Evolutionary conservation across 208 protist genomes (phyloP), one percentile per base, ranked within the genome.

Genomic region (Angomonas ambiguus): DNA sequence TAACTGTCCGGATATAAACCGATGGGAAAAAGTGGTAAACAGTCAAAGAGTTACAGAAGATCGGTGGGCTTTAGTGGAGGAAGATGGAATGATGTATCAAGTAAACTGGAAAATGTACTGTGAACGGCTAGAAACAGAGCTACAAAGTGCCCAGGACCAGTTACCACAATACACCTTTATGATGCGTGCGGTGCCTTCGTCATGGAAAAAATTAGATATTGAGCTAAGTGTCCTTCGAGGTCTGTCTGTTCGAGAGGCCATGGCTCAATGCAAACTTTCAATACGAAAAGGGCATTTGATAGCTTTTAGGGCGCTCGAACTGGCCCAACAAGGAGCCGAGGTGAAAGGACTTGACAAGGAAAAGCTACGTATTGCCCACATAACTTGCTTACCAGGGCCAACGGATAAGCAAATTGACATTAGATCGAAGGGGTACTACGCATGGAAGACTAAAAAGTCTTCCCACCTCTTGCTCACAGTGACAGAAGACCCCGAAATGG

Each of bases 341-440:
- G 74, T 72, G 4, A 96, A 94, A 45, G 91, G 91, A 0, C 73
- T 96, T 35, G 91, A 94, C 65, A 93, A 94, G 67, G 87, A 96
- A 56, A 77, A 79, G 32, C 82, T 96, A 20, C 91, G 91, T 35
- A 86, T 96, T 32, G 86, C 84, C 28, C 76, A 87, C 66, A 90
- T 94, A 58, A 88, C 84, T 11, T 96, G 91, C 72, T 71, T 81
- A 59, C 87, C 81, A 20, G 91, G 88, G 1, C 87, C 86, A n/a
- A 93, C 85, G 2, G 91, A 96, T 63, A 94, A 94, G 69, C 91
- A 96, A 58, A 84, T 96, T 28, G 91, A 96, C 58, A 92, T 96
- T 60, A 82, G 88, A 38, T 91, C 84, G 58, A 69, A 80, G 16
- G 91, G 91, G 35, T 94, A 94, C 72, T 94, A 94, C 72, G 53